Base-by-base conservation (phyloP, 129 eudicot species). In the Artemisia annua region DNA sequence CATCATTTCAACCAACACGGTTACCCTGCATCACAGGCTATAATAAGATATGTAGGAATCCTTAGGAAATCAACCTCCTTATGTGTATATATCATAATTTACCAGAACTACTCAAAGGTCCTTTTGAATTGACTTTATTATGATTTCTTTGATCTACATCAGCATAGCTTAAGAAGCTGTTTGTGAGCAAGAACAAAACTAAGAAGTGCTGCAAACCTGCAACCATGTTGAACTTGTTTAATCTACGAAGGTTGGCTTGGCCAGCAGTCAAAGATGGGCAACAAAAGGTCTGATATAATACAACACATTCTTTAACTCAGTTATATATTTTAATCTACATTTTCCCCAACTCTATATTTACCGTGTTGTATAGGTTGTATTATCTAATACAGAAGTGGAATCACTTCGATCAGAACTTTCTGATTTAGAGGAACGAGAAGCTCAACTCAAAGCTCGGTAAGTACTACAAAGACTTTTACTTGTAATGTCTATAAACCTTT, bases 381-480 rank as follows among this genome's bases (percentile, higher is more conserved):
- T 93, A 80, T 84, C 85, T 75, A 87, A 86, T 54, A 67, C 83
- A 32, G 97, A 93, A 87, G 83, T 87, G 51, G 91, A 86, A 81
- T 84, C 97, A 61, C 97, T 93, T 68, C 85, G 88, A 75, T 87
- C 97, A 64, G 96, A 86, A 78, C 86, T 93, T 76, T 59, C 89
- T 51, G 85, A 82, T 80, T 54, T 84, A 75, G 98, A 90, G 78
- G 98, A 93, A 79, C 84, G 84, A 75, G 98, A 84, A 78, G 87
- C 91, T 79, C 91, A 87, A 58, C 75, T 79, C 16, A 93, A 90
- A 81, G 98, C 98, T 66, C 91, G 82, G 97, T 92, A 73, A 81
- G 83, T 28, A 60, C 49, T 17, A 48, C 16, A 44, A 35, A 14
- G 74, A 28, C 74, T 68, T 60, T 3, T 19, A 65, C 71, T 63